Evolutionary conservation across 1,139 yeast genomes (phyloP).

Genomic region (Lodderomyces margitis): DNA sequence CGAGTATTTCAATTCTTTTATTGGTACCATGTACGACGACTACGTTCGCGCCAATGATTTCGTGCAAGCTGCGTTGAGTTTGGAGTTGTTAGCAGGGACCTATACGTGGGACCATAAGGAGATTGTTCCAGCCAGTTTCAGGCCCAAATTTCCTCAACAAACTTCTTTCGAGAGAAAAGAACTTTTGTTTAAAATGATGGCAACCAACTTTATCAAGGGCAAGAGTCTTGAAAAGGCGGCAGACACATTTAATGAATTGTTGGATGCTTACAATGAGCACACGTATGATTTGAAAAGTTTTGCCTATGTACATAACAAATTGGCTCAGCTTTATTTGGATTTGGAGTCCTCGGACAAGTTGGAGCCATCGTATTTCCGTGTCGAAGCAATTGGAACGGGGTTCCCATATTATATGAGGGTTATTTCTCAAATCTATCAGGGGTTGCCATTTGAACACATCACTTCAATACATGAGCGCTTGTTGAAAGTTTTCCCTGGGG

Average conservation of each 20-base stretch:
- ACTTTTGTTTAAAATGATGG: constrained; percentile 66
- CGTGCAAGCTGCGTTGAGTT: constrained; percentile 81
- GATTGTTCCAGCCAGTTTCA: constrained; percentile 53
- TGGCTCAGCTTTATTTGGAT: constrained; percentile 66
- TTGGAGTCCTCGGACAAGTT: constrained; percentile 71
- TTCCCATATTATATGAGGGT: constrained; percentile 78
- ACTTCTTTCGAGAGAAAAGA: constrained; percentile 82
- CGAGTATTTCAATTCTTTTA: constrained; percentile 74
- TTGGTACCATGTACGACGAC: constrained; percentile 70
- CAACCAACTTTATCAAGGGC: constrained; percentile 69
- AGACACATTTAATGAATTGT: constrained; percentile 72
- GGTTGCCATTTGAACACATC: constrained; percentile 83
- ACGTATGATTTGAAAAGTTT: constrained; percentile 78
- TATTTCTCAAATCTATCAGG: constrained; percentile 79
- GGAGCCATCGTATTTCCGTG: constrained; percentile 77
- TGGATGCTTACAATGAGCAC: constrained; percentile 69
- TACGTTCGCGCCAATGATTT: constrained; percentile 59
- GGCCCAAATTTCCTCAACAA: constrained; percentile 77
- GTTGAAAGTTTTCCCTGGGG: constrained; percentile 77
- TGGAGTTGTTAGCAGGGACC: constrained; percentile 75
- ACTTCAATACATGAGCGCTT: constrained; percentile 80
- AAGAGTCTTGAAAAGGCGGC: constrained; percentile 75
- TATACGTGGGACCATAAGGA: constrained; percentile 72
- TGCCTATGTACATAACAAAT: constrained; percentile 67
- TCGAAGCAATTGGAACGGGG: constrained; percentile 79